These are phyloP conservation scores for Acacia crassicarpa DNA, from an alignment of 306 rosid genomes.

Conservation along the genomic window DNA sequence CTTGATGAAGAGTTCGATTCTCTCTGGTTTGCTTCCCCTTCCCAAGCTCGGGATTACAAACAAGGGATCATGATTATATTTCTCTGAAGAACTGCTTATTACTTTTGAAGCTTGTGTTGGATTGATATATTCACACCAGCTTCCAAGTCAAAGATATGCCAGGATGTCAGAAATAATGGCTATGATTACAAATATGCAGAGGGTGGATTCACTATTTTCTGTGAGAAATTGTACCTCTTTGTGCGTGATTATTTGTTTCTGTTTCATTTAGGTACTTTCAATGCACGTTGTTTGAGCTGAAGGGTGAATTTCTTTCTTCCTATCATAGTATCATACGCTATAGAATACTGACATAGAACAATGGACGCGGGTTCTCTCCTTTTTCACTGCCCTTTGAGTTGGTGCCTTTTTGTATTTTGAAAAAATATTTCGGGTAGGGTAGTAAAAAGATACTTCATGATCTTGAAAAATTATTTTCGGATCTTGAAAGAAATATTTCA, in stretches of 20 bases:
- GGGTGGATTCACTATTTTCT: slow-evolving; percentile 1
- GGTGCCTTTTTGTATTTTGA: too few relatives aligned
- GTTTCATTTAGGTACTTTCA: not conserved
- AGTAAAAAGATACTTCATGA: too few relatives aligned
- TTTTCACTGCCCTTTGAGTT: too few relatives aligned
- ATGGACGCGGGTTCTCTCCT: too few relatives aligned
- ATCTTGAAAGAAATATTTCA: too few relatives aligned
- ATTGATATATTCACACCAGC: slow-evolving; percentile 12
- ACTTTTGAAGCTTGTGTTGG: slow-evolving; percentile 1
- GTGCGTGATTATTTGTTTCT: not conserved
- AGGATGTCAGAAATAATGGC: slow-evolving; percentile 20
- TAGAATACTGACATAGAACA: not conserved
- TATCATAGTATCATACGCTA: not conserved
- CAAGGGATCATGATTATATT: not conserved
- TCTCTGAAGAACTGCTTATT: slow-evolving; percentile 8
- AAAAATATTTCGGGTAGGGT: too few relatives aligned
- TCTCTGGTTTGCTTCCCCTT: not conserved
- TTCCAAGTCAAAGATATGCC: slow-evolving; percentile 4
- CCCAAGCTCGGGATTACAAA: not conserved
- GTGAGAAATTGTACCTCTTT: not conserved
- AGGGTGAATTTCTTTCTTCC: not conserved
- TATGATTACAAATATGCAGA: not conserved
- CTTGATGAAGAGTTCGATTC: not conserved
- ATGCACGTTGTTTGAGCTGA: not conserved
- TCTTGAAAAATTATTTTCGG: too few relatives aligned